phyloP scores from a whole-genome alignment of 202 grass and related monocot species.

The Hordeum pubiflorum region DNA sequence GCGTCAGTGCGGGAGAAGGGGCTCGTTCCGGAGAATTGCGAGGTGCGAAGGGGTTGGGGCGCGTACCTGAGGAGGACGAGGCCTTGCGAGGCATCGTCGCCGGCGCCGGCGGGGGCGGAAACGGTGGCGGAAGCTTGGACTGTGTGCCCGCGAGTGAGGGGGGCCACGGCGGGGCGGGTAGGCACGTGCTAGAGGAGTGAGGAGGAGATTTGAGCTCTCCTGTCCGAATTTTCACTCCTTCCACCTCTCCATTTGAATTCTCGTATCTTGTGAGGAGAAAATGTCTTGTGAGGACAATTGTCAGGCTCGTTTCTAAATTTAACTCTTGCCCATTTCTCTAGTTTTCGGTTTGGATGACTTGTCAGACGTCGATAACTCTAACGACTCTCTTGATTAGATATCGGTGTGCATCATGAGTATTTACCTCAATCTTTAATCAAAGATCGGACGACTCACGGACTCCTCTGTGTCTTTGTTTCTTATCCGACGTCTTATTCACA shows the following conservation, averaged over 20 bases:
- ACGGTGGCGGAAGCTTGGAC: slow-evolving; percentile 16
- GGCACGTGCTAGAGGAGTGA: slow-evolving; percentile 42
- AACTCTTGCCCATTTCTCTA: too few species aligned
- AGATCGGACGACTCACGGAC: too few species aligned
- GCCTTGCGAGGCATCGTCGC: slow-evolving; percentile 79
- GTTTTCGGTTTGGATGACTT: too few species aligned
- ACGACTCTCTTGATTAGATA: too few species aligned
- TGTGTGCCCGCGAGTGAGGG: slow-evolving; percentile 32
- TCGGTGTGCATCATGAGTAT: too few species aligned
- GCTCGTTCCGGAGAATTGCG: not conserved
- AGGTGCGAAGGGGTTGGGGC: not conserved
- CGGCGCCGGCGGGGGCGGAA: slow-evolving; percentile 28
- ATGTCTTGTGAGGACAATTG: not conserved
- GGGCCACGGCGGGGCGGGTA: slow-evolving; percentile 25
- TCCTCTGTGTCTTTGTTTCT: too few species aligned
- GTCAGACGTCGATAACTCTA: too few species aligned
- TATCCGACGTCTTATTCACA: too few species aligned
- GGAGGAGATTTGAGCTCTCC: not conserved
- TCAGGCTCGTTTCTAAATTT: too few species aligned
- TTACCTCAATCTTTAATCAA: too few species aligned
- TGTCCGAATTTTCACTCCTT: slow-evolving; percentile 23
- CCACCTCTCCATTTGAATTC: not conserved
- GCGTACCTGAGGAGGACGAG: slow-evolving; percentile 50
- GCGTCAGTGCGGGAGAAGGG: not conserved
- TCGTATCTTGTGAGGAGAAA: not conserved